Base-by-base conservation (phyloP, 2,329 filamentous ascomycete species). In the Apiospora aurea region DNA sequence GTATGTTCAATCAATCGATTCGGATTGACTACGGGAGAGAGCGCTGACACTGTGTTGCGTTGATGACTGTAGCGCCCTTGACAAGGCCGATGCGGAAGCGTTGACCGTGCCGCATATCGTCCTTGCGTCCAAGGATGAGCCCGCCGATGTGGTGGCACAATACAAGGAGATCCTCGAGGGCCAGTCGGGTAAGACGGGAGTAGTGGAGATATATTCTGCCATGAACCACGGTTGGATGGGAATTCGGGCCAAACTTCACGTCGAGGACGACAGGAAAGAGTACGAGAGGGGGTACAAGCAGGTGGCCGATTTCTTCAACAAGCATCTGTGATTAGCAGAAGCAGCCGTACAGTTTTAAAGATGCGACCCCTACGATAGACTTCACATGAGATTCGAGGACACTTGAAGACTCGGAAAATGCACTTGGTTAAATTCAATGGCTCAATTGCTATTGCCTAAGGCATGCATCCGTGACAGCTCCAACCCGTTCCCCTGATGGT, bases 141-240 rank as follows among this genome's bases (percentile, higher is more conserved):
- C 82, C 4, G 80, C 76, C 0, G 84, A 85, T 0, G 79, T 80
- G 0, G 83, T 88, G 0, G 80, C 83, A 57, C 80, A 81, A 61
- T 87, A 86, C 75, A 80, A 83, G 71, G 77, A 82, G 66, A 81
- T 83, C 8, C 75, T 89, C 34, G 80, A 80, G 51, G 57, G 34
- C 1, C 82, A 79, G n/a, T 80, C 81, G 11, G 83, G 77, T 8
- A 81, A 82, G 70, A 78, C 77, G 0, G 81, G 85, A 21, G 76
- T 85, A 71, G 83, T 88, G 18, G 85, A 88, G 76, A 87, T 81
- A 1, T 89, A 87, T 74, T 69, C 72, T 0, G 84, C 79, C 69
- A 88, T 88, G 83, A 82, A 83, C 75, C 88, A 90, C 75, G 88
- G 88, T n/a, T 90, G 87, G 86, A 90, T 90, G 88, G 87, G 86